Conservation (phyloP, 2,329 filamentous ascomycete genomes). For the Neofusicoccum kwambonambiense region DNA sequence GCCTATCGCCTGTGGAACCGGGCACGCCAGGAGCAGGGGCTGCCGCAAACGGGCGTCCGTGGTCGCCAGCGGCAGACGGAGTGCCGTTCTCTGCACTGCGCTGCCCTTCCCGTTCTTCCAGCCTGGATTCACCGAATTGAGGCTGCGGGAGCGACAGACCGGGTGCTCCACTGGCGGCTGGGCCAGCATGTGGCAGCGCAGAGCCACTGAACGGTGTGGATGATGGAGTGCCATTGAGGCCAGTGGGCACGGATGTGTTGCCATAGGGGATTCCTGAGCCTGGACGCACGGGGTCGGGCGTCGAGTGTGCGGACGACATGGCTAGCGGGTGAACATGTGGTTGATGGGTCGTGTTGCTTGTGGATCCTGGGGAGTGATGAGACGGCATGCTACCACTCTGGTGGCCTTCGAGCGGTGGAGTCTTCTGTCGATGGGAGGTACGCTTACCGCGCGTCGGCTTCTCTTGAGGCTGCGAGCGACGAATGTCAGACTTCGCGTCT, state of each 20-base stretch:
- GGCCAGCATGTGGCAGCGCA: slow-evolving; percentile 26
- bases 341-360: slow-evolving; percentile 13
- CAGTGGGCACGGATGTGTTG: slow-evolving; percentile 26
- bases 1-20: slow-evolving; percentile 18
- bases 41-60: slow-evolving; percentile 25
- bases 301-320: slow-evolving; percentile 37
- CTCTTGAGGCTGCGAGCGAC: slow-evolving; percentile 63
- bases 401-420: slow-evolving; percentile 28
- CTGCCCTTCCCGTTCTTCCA: slow-evolving; percentile 20
- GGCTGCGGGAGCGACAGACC: slow-evolving; percentile 19
- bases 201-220: slow-evolving; percentile 20
- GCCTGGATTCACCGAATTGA: slow-evolving; percentile 20
- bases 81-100: slow-evolving; percentile 23
- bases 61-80: slow-evolving; percentile 28
- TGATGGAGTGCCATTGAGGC: slow-evolving; percentile 29
- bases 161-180: slow-evolving; percentile 28
- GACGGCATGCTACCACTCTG: slow-evolving; percentile 21
- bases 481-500: neutral
- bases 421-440: slow-evolving; percentile 54
- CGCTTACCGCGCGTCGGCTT: slow-evolving; percentile 75
- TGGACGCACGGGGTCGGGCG: slow-evolving; percentile 33
- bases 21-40: slow-evolving; percentile 15
- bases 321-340: slow-evolving; percentile 24
- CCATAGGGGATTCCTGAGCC: slow-evolving; percentile 24
- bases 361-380: slow-evolving; percentile 24